These are phyloP conservation scores for Colletotrichum truncatum DNA, from an alignment of 2,329 filamentous ascomycete genomes.

Conservation along the genomic window DNA sequence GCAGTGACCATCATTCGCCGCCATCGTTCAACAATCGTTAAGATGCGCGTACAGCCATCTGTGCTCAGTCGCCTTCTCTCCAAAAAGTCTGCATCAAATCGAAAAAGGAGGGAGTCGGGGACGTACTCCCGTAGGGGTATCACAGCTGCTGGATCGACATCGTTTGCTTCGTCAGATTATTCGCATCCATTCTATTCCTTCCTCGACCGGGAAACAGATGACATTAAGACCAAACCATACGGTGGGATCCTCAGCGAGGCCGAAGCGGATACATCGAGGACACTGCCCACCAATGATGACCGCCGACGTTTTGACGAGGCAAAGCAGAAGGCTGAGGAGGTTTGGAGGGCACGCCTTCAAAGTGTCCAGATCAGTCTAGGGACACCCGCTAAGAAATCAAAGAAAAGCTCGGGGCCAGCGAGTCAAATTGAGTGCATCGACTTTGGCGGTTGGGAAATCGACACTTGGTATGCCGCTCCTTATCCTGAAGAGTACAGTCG, in stretches of 20 bases:
- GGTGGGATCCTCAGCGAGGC: slow-evolving; percentile 89
- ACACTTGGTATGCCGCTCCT: slow-evolving; percentile 98
- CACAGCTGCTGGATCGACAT: slow-evolving; percentile 26
- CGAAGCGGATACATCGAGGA: slow-evolving; percentile 92
- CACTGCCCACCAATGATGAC: slow-evolving; percentile 82
- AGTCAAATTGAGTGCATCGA: slow-evolving; percentile 99
- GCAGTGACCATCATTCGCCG: slow-evolving; percentile 48
- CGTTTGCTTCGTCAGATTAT: slow-evolving; percentile 58
- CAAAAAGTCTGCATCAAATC: slow-evolving; percentile 62
- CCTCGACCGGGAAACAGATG: slow-evolving; percentile 87
- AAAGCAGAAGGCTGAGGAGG: slow-evolving; percentile 89
- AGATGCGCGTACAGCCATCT: slow-evolving; percentile 64
- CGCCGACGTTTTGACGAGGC: slow-evolving; percentile 89
- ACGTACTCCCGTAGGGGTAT: slow-evolving; percentile 37
- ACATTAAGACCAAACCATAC: slow-evolving; percentile 92
- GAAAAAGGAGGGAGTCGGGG: slow-evolving; percentile 52
- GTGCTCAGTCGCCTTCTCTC: slow-evolving; percentile 70
- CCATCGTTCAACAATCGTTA: slow-evolving; percentile 56
- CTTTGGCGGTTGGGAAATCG: slow-evolving; percentile 97
- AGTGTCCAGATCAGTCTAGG: slow-evolving; percentile 71
- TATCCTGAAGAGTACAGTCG: slow-evolving; percentile 99
- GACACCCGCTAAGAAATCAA: slow-evolving; percentile 69
- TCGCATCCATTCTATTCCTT: slow-evolving; percentile 88
- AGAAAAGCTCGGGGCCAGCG: slow-evolving; percentile 83
- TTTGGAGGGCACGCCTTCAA: slow-evolving; percentile 78